These are phyloP conservation scores for Camellia japonica DNA, from an alignment of 148 eudicot genomes.

Conservation along the genomic window DNA sequence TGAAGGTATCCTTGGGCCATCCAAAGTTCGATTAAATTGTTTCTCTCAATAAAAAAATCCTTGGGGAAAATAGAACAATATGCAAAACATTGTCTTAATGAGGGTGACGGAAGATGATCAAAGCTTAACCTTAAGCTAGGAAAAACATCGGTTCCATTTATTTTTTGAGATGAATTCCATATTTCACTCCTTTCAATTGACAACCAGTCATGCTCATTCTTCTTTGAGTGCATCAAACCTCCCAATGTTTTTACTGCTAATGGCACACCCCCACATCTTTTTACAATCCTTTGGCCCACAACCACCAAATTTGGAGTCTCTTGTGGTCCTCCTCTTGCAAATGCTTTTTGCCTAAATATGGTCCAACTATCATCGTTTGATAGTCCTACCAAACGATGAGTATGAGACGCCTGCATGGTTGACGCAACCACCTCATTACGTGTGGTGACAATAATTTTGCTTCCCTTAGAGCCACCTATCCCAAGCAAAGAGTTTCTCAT, in stretches of 20 bases:
- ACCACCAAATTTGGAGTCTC: background rate
- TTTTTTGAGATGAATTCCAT: background rate
- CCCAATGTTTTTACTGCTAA: conserved; percentile 15
- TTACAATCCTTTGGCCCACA: conserved; percentile 8
- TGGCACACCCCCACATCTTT: conserved; percentile 16
- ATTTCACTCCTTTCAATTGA: background rate
- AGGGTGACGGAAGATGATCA: conserved; percentile 10
- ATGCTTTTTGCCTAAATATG: conserved; percentile 11
- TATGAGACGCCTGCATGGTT: background rate
- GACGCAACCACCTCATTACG: background rate
- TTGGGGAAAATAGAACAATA: conserved; percentile 16
- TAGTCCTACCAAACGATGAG: background rate
- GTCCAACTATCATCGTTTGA: conserved; percentile 6
- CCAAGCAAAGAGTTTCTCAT: background rate
- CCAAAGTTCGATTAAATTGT: conserved; percentile 18
- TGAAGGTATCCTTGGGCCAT: conserved; percentile 17
- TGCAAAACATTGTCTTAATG: conserved; percentile 19
- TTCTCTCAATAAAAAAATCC: background rate
- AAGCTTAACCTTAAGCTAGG: conserved; percentile 5
- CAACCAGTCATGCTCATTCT: conserved; percentile 7
- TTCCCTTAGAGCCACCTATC: too few species aligned
- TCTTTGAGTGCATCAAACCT: conserved; percentile 1
- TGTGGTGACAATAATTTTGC: too few species aligned
- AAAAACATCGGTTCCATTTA: background rate
- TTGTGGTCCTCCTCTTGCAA: background rate